Evolutionary conservation across 495 filamentous ascomycete species (phyloP).

Genomic region (Opeltia flavorubescens): DNA sequence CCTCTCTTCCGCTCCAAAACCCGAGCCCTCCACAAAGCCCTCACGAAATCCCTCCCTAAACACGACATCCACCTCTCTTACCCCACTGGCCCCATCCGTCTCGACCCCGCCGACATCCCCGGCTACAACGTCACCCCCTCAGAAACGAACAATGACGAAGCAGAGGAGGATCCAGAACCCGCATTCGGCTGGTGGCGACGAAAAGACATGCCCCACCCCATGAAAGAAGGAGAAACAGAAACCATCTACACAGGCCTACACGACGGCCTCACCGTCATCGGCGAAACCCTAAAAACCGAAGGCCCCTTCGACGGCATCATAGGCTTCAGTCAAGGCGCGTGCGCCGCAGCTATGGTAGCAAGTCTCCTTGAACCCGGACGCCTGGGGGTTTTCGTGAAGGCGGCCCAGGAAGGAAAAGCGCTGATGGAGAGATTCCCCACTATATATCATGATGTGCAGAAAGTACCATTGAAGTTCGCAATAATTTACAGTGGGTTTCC

Average conservation of each 20-base stretch:
- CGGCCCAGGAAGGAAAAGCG: constrained; percentile 21
- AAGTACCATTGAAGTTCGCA: constrained; percentile 60
- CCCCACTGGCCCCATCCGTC: constrained; percentile 39
- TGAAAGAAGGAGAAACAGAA: constrained; percentile 15
- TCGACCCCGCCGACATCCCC: constrained; percentile 57
- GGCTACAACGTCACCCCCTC: constrained; percentile 31
- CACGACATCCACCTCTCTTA: constrained; percentile 31
- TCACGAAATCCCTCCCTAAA: constrained; percentile 53
- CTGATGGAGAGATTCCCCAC: constrained; percentile 30
- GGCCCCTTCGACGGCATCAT: constrained; percentile 57
- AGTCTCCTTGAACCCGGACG: constrained; percentile 49
- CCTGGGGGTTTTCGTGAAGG: constrained; percentile 29
- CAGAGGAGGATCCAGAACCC: constrained; percentile 20
- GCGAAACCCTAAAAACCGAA: constrained; percentile 39
- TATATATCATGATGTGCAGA: constrained; percentile 25
- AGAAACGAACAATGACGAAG: constrained; percentile 18
- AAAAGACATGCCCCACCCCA: constrained; percentile 25
- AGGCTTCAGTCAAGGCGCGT: constrained; percentile 64
- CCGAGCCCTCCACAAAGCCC: constrained; percentile 66
- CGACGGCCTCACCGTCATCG: constrained; percentile 45
- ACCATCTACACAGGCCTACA: constrained; percentile 52
- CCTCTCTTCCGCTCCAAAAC: constrained; percentile 79
- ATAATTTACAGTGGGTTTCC: constrained; percentile 69
- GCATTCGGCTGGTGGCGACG: constrained; percentile 76
- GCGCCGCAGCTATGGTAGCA: constrained; percentile 48